These are phyloP conservation scores for Fragaria vesca DNA, from an alignment of 306 rosid genomes.

Conservation along the genomic window DNA sequence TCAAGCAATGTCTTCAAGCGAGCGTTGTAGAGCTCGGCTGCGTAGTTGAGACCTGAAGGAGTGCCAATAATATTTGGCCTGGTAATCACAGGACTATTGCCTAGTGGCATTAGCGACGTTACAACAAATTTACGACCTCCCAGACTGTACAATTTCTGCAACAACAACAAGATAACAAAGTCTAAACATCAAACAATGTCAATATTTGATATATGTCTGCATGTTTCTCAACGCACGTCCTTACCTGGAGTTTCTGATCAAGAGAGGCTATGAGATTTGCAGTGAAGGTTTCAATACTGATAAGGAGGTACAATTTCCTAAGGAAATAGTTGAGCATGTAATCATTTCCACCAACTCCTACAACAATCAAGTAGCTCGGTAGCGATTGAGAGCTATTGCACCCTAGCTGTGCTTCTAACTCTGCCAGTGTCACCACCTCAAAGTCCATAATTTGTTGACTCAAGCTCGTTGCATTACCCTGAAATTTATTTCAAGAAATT, in stretches of 20 bases:
- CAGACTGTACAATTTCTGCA: conserved; percentile 42
- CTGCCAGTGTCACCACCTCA: conserved; percentile 39
- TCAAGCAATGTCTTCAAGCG: conserved; percentile 32
- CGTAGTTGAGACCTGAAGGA: conserved; percentile 30
- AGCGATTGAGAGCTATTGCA: conserved; percentile 7
- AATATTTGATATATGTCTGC: not conserved
- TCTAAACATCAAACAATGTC: not conserved
- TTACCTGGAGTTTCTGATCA: conserved; percentile 19
- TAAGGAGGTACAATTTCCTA: not conserved
- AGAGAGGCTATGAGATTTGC: conserved; percentile 32
- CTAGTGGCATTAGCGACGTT: conserved; percentile 41
- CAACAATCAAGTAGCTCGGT: conserved; percentile 40
- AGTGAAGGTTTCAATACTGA: conserved; percentile 30
- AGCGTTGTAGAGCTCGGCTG: conserved; percentile 41
- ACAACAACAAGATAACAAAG: not conserved
- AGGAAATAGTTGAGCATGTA: conserved; percentile 46
- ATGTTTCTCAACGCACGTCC: not conserved
- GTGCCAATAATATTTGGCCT: conserved; percentile 13
- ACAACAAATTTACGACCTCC: conserved; percentile 47
- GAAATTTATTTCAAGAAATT: not conserved
- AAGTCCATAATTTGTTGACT: conserved; percentile 41
- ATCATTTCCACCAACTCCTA: conserved; percentile 52
- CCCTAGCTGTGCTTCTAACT: conserved; percentile 22
- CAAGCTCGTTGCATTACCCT: conserved; percentile 42
- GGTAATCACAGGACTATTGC: conserved; percentile 42